These are phyloP conservation scores for Candida anutae DNA, from an alignment of 1,139 yeast genomes.

Conservation along the genomic window DNA sequence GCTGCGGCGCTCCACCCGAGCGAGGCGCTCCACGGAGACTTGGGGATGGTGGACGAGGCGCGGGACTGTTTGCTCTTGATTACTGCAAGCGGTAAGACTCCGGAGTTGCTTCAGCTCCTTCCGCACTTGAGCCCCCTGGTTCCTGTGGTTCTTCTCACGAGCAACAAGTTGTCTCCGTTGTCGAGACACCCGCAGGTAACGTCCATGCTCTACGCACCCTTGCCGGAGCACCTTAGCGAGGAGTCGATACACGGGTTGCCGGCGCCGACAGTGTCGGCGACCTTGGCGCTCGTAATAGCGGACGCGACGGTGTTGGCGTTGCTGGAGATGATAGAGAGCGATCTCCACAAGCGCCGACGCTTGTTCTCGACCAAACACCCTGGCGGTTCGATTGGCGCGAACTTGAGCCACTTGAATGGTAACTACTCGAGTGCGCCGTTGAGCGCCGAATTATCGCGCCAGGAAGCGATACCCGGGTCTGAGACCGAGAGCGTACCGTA, in stretches of 20 bases:
- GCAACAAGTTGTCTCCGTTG: constrained; percentile 43
- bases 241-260: constrained; percentile 68
- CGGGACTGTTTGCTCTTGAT: constrained; percentile 60
- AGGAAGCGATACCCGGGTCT: not conserved
- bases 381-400: constrained; percentile 81
- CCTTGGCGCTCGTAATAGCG: constrained; percentile 66
- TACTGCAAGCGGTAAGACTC: constrained; percentile 79
- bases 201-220: constrained; percentile 53
- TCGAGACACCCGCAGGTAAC: constrained; percentile 37
- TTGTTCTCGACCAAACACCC: constrained; percentile 73
- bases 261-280: constrained; percentile 84
- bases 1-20: constrained; percentile 69
- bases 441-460: constrained; percentile 1
- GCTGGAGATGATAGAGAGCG: constrained; percentile 57
- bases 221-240: constrained; percentile 54
- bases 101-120: constrained; percentile 56
- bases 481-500: constrained; percentile 4
- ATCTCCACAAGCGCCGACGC: constrained; percentile 43
- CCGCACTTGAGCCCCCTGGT: constrained; percentile 49
- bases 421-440: too few species aligned
- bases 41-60: constrained; percentile 57
- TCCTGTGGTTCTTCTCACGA: constrained; percentile 59
- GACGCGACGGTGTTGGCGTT: constrained; percentile 74
- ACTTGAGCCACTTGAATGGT: constrained; percentile 30
- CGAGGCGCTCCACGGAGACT: constrained; percentile 88